Percentiles rank a stretch among this genome's conserved stretches.
Conservation (phyloP, 2,329 filamentous ascomycete genomes). For the Verticillium klebahnii region DNA sequence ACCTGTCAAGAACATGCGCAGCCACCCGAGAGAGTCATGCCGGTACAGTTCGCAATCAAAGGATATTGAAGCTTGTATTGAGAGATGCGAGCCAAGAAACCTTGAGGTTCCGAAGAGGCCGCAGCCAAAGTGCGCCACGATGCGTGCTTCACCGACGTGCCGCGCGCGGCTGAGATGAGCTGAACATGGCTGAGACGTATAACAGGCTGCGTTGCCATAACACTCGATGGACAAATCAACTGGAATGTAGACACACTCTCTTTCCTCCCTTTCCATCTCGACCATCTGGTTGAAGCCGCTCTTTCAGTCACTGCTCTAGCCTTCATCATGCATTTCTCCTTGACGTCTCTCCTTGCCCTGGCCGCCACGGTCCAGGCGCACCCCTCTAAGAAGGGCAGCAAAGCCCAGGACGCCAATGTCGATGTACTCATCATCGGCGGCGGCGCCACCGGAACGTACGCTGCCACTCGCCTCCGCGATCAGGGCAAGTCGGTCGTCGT, state of each 20-base stretch:
- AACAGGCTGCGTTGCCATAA: neutral
- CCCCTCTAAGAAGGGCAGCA: neutral
- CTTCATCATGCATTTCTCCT: neutral
- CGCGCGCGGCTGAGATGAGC: neutral
- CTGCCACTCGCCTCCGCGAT: constrained; percentile 42
- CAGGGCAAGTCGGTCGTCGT: constrained; percentile 42
- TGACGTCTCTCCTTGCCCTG: neutral
- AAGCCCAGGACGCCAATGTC: constrained; percentile 3
- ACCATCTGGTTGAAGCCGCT: neutral
- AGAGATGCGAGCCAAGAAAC: neutral
- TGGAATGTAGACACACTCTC: neutral
- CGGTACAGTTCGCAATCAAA: neutral
- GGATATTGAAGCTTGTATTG: neutral
- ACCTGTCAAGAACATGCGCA: neutral
- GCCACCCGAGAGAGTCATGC: neutral
- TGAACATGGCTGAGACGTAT: neutral
- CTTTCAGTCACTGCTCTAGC: neutral
- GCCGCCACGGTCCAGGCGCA: neutral
- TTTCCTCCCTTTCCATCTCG: neutral
- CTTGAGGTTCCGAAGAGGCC: neutral
- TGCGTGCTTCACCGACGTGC: neutral
- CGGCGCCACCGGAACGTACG: constrained; percentile 46
- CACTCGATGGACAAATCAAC: neutral
- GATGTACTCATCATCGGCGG: constrained; percentile 50
- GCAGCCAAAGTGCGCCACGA: neutral